Base-by-base conservation (phyloP, 805 yeast species). In the Starmerella apis region DNA sequence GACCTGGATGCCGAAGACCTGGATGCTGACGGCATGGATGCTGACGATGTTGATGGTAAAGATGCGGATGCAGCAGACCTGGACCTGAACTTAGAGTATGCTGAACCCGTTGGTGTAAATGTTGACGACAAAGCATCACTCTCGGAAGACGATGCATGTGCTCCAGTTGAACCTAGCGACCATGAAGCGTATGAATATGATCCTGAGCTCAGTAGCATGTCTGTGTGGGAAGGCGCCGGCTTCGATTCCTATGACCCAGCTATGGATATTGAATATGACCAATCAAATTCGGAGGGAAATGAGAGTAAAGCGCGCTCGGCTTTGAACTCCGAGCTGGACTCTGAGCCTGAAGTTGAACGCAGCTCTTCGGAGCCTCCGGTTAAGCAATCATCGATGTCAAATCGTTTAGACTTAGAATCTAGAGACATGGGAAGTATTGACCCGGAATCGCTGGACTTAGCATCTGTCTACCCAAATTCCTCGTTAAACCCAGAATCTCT, bases 151-250 rank as follows among this genome's bases (percentile, higher is more conserved):
- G 37, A 33, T 13, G 37, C 20, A 4, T n/a, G n/a, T 20, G 24
- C 31, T 10, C 46, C 30, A 8, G 28, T 24, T 6, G 50, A 31
- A 11, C 28, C 22, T 36, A 46, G 49, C 25, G 51, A 43, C 18
- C 48, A 46, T 32, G 50, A 36, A 27, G 53, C 47, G 5, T 41
- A 37, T 14, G 52, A 49, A n/a, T 41, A 49, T 20, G 32, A 49
- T 16, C 28, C 52, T 3, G 52, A 49, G 39, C 41, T 38, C 30
- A 47, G 49, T 32, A 39, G 39, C 32, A 47, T 47, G 49, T 38
- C 49, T 14, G 23, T 47, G 19, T 47, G 49, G 49, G 45, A 47
- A 13, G 43, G 41, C 16, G 25, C 33, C 18, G 49, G 47, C 18
- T 43, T 36, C 23, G 28, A 48, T 11, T 23, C 30, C 23, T 36